Evolutionary conservation across 345 rosid genomes (phyloP), one percentile per base, ranked within the genome.

Genomic region (Hirschfeldia incana): DNA sequence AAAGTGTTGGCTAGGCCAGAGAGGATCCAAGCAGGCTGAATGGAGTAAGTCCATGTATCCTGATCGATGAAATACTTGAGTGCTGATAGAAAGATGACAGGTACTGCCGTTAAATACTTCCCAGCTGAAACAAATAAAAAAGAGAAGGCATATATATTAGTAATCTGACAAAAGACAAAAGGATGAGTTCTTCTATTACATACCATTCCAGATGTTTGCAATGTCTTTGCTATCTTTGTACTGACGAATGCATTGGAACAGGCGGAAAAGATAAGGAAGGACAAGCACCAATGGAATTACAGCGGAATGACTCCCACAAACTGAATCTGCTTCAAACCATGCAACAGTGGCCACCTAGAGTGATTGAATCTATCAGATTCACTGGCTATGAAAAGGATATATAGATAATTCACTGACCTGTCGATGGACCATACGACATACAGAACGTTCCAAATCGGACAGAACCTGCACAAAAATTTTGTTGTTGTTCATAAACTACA

Each of bases 241-340:
- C 80, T 92, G 97, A 72, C 94, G 89, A 77, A 93, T 90, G 79
- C 99, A 96, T 80, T 96, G 99, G 77, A 90, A 90, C 69, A 96
- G 80, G 32, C 94, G 91, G 74, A 92, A 96, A 74, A 92, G 85
- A 72, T 96, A 96, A 61, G 99, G 99, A 78, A 92, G 85, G 26
- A 90, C 99, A 58, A 96, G 91, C 86, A 89, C 93, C n/a, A 92
- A 16, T n/a, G 99, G 99, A 69, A 96, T 96, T 17, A 85, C 92
- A 84, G 90, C 62, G 0, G 99, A 92, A 85, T 96, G 99, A 83
- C 97, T 88, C 30, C 99, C 98, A 8, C 99, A 96, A 66, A 93
- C 92, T 28, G 99, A 96, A 84, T 96, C 97, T 36, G 97, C 98
- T 85, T 96, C 99, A 86, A 96, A 93, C 99, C 99, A 96, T 21